Evolutionary conservation across 1,284 basidiomycete species (phyloP).

Genomic region (Exobasidium cylindrosporum): DNA sequence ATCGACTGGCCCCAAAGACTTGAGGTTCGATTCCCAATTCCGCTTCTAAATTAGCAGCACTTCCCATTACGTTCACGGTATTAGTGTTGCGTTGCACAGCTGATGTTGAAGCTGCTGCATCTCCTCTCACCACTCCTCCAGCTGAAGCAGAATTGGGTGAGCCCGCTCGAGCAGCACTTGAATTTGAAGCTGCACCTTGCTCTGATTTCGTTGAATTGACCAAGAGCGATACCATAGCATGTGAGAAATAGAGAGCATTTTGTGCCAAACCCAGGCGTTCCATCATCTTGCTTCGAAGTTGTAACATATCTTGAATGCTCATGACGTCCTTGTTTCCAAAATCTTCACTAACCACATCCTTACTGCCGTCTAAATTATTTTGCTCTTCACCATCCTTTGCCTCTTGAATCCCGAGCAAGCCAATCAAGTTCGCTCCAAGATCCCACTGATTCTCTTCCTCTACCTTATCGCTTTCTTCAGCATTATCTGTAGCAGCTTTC

Average conservation of each 20-base stretch:
- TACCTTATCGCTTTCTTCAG: background rate
- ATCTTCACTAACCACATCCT: slow-evolving; percentile 2
- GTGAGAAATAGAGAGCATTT: slow-evolving; percentile 6
- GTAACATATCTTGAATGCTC: slow-evolving; percentile 35
- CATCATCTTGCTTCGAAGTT: slow-evolving; percentile 30
- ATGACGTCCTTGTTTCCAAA: slow-evolving; percentile 22
- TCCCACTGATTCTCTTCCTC: slow-evolving; percentile 10
- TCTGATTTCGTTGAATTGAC: slow-evolving; percentile 8
- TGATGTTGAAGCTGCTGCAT: slow-evolving; percentile 1
- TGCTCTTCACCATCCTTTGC: background rate
- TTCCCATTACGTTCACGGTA: background rate
- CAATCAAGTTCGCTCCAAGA: background rate
- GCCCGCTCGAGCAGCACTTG: slow-evolving; percentile 14
- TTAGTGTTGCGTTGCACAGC: background rate
- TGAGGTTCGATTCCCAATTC: slow-evolving; percentile 10
- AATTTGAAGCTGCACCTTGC: background rate
- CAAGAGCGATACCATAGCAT: slow-evolving; percentile 8
- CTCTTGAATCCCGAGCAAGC: background rate
- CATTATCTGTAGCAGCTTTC: background rate
- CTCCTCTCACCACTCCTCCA: slow-evolving; percentile 1
- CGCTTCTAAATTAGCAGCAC: slow-evolving; percentile 1
- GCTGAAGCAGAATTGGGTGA: slow-evolving; percentile 18
- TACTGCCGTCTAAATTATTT: background rate
- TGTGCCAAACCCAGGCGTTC: slow-evolving; percentile 29
- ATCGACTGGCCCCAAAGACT: slow-evolving; percentile 7